phyloP scores from a whole-genome alignment of 2,329 filamentous ascomycete species.

The Pseudocercospora cruenta region DNA sequence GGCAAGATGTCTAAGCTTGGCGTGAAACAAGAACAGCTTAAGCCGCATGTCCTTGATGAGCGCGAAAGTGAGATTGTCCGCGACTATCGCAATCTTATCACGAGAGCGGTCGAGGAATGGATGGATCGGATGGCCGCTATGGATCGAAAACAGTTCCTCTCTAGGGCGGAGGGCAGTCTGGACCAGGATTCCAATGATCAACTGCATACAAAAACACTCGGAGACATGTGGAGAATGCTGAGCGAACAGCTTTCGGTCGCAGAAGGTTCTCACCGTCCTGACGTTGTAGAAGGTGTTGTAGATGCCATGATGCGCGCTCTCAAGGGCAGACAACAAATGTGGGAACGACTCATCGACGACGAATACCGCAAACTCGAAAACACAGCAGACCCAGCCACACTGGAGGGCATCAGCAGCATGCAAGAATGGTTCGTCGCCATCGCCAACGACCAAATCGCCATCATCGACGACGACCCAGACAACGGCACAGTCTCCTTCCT shows the following conservation, averaged over 20 bases:
- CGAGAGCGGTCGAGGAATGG: constrained; percentile 95
- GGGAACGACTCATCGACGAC: constrained; percentile 86
- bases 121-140: constrained; percentile 88
- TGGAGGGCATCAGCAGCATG: constrained; percentile 71
- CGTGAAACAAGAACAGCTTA: constrained; percentile 72
- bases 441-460: constrained; percentile 97
- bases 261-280: constrained; percentile 78
- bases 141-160: constrained; percentile 79
- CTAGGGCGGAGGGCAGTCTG: constrained; percentile 77
- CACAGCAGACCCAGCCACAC: constrained; percentile 59
- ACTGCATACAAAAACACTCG: constrained; percentile 87
- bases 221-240: constrained; percentile 97
- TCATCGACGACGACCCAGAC: constrained; percentile 81
- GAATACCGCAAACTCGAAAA: constrained; percentile 76
- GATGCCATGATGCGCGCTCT: constrained; percentile 93
- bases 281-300: constrained; percentile 92
- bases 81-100: constrained; percentile 93
- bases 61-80: constrained; percentile 87
- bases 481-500: constrained; percentile 80
- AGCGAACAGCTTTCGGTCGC: constrained; percentile 88
- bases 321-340: constrained; percentile 77
- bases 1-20: constrained; percentile 92
- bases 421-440: constrained; percentile 95
- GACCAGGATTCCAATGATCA: constrained; percentile 87
- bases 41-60: constrained; percentile 86